Evolutionary conservation across 2,329 filamentous ascomycete genomes (phyloP).

Genomic region (Colletotrichum camelliae): DNA sequence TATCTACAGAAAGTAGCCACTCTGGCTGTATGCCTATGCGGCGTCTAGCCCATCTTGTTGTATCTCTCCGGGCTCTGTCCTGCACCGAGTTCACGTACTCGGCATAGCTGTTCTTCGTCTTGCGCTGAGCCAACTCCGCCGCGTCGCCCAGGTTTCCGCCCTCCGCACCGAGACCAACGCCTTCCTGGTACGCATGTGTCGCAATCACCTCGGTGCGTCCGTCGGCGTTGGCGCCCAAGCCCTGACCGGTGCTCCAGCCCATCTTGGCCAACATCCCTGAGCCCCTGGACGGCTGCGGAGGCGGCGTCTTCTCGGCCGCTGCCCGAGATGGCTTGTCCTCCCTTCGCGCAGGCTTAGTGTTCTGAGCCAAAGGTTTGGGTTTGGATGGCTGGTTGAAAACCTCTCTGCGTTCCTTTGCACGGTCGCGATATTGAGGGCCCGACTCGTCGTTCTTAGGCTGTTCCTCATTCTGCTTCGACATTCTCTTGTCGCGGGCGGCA

Average conservation of each 20-base stretch:
- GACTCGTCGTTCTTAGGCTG: slow-evolving; percentile 18
- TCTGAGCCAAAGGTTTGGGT: slow-evolving; percentile 39
- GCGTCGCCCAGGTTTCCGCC: slow-evolving; percentile 75
- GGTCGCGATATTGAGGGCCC: slow-evolving; percentile 62
- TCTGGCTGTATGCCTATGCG: not conserved
- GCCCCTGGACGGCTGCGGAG: slow-evolving; percentile 61
- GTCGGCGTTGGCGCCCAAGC: slow-evolving; percentile 66
- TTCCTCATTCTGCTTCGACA: slow-evolving; percentile 33
- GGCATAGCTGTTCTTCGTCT: slow-evolving; percentile 64
- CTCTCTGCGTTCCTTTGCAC: slow-evolving; percentile 70
- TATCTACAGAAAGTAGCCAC: not conserved
- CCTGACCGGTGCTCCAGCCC: slow-evolving; percentile 71
- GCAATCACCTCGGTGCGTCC: slow-evolving; percentile 69
- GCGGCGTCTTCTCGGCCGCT: slow-evolving; percentile 29
- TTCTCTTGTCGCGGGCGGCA: slow-evolving; percentile 38
- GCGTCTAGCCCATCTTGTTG: slow-evolving; percentile 50
- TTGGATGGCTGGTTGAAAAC: slow-evolving; percentile 67
- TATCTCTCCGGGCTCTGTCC: slow-evolving; percentile 72
- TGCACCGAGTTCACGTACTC: slow-evolving; percentile 70
- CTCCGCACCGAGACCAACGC: slow-evolving; percentile 73
- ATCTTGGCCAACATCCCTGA: slow-evolving; percentile 74
- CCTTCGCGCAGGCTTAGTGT: slow-evolving; percentile 32
- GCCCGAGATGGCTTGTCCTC: slow-evolving; percentile 31
- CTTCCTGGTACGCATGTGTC: slow-evolving; percentile 69
- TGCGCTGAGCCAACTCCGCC: slow-evolving; percentile 64